These are phyloP conservation scores for Penicillium chermesinum DNA, from an alignment of 495 filamentous ascomycete genomes.

Conservation along the genomic window DNA sequence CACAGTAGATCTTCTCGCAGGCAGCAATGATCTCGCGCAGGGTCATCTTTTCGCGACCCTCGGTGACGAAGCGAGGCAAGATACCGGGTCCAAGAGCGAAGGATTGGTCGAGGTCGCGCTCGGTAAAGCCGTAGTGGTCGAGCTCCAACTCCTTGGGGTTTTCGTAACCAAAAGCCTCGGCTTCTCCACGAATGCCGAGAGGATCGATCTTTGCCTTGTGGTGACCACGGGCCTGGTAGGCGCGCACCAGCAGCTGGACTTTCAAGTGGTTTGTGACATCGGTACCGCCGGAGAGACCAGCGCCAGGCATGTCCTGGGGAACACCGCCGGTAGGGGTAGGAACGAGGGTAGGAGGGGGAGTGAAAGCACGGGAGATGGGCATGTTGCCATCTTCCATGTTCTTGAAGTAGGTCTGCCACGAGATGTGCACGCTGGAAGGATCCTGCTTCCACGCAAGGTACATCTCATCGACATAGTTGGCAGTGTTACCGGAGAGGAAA, in stretches of 20 bases:
- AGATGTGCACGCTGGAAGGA: slow-evolving; percentile 89
- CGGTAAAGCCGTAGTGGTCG: slow-evolving; percentile 88
- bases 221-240: slow-evolving; percentile 96
- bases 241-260: slow-evolving; percentile 91
- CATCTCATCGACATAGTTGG: slow-evolving; percentile 99
- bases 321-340: slow-evolving; percentile 74
- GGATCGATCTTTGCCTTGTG: slow-evolving; percentile 98
- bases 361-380: slow-evolving; percentile 94
- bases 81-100: slow-evolving; percentile 93
- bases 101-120: slow-evolving; percentile 90
- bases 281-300: slow-evolving; percentile 64
- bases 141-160: slow-evolving; percentile 90
- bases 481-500: slow-evolving; percentile 89
- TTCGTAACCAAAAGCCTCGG: slow-evolving; percentile 79
- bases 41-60: slow-evolving; percentile 88
- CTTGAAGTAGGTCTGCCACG: slow-evolving; percentile 98
- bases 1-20: slow-evolving; percentile 95
- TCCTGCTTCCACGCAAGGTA: slow-evolving; percentile 96
- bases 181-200: slow-evolving; percentile 82
- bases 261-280: slow-evolving; percentile 97
- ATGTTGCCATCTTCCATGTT: slow-evolving; percentile 99
- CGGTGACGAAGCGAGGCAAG: slow-evolving; percentile 84
- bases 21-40: slow-evolving; percentile 87
- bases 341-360: slow-evolving; percentile 86
- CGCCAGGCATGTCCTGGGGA: slow-evolving; percentile 64